These are phyloP conservation scores for Kickxella alabastrina DNA, from an alignment of 192 early-diverging fungal genomes.

Conservation along the genomic window DNA sequence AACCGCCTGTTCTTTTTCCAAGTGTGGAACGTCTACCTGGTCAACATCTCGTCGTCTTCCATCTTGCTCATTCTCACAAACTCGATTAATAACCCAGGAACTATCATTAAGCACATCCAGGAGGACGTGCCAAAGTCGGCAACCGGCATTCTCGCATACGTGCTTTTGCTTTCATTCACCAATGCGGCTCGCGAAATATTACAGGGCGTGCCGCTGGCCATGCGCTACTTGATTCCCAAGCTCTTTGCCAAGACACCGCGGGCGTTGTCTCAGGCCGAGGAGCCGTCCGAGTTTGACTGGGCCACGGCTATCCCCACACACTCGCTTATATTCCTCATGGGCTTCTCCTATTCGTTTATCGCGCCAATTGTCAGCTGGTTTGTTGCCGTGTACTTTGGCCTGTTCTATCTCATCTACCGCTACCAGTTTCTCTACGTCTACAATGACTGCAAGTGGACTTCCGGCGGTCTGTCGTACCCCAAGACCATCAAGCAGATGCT, in stretches of 20 bases:
- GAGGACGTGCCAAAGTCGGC: conserved; percentile 69
- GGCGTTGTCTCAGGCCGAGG: conserved; percentile 53
- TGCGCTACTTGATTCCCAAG: conserved; percentile 54
- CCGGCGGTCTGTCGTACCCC: conserved; percentile 65
- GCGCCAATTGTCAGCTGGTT: conserved; percentile 81
- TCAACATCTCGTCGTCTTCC: conserved; percentile 70
- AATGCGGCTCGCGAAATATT: conserved; percentile 64
- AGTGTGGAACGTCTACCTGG: conserved; percentile 75
- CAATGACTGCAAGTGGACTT: conserved; percentile 48
- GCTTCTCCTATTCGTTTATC: conserved; percentile 73
- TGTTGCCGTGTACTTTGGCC: conserved; percentile 65
- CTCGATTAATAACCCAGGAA: conserved; percentile 19
- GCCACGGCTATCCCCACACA: conserved; percentile 64
- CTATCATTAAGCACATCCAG: conserved; percentile 53
- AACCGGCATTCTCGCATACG: conserved; percentile 81
- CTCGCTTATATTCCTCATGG: conserved; percentile 65
- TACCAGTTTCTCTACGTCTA: conserved; percentile 84
- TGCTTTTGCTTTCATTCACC: conserved; percentile 68
- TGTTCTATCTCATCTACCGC: conserved; percentile 70
- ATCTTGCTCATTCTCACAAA: conserved; percentile 44
- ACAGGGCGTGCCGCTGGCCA: conserved; percentile 63
- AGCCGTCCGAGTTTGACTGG: conserved; percentile 54
- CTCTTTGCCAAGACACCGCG: conserved; percentile 75
- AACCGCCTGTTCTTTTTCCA: conserved; percentile 76
- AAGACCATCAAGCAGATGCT: conserved; percentile 59